Base-by-base conservation (phyloP, 176 grass and related monocot genomes). In the Aegilops bicornis region DNA sequence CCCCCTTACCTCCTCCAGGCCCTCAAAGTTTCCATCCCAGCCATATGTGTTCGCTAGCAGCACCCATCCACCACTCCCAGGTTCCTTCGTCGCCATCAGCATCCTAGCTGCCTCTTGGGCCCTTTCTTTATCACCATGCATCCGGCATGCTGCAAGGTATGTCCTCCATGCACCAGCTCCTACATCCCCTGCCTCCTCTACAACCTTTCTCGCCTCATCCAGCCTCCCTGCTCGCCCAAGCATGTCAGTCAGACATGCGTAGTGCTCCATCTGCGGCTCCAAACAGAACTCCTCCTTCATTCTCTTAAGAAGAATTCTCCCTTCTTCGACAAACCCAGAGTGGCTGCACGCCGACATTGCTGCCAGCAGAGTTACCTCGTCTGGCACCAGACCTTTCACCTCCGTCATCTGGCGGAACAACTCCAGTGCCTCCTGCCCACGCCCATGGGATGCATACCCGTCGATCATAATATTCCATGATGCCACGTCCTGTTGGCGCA, bases 381-480 rank as follows among this genome's bases (percentile, higher is more conserved):
- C 91, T 10, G 88, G 91, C 66, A 74, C 82, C 39, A 88, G 27
- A 6, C 66, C 64, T 87, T 85, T 82, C 40, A 68, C 81, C 25
- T 73, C 60, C n/a, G 35, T 79, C 91, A 93, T 86, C 82, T 88
- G 88, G 16, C 24, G 30, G 86, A 93, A 90, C 61, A 92, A 23
- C 22, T 77, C 23, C 23, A 95, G 66, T 59, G 89, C 86, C 52
- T 92, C 91, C 47, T 17, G 45, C 1, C 91, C 93, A 85, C 19
- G 73, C 42, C 93, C 93, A 63, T 93, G 93, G 17, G 86, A 77
- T 39, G 90, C 91, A 78, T 91, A 91, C 8, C 86, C 93, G 70
- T 95, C 84, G 9, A 95, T 95, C 91, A 92, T 93, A 77, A 95
- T 91, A 43, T 95, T 93, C 93, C 91, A 95, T 19, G 89, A 95